Percentiles rank a stretch among this genome's conserved stretches.
Conservation (phyloP, 2,329 filamentous ascomycete species). For the Colletotrichum coccodes region DNA sequence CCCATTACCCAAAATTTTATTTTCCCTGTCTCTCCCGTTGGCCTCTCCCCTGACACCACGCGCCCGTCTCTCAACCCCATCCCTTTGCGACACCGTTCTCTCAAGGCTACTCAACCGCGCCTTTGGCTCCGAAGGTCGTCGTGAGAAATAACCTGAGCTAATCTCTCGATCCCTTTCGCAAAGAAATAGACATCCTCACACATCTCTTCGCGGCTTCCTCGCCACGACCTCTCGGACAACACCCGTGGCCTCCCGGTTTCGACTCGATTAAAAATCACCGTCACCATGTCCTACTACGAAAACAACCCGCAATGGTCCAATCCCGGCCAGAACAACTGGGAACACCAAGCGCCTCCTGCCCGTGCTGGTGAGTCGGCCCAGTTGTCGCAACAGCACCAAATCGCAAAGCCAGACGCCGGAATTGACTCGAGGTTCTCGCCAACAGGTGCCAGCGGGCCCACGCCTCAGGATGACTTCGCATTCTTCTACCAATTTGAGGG, state of each 20-base stretch:
- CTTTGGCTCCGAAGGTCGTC: constrained; percentile 26
- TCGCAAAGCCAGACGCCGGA: constrained; percentile 23
- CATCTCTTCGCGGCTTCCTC: background rate
- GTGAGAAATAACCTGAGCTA: constrained; percentile 19
- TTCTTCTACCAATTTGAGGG: constrained; percentile 92
- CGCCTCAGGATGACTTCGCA: constrained; percentile 80
- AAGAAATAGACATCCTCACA: constrained; percentile 3
- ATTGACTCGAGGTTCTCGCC: constrained; percentile 33
- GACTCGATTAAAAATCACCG: background rate
- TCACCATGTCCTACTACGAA: constrained; percentile 57
- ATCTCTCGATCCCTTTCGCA: constrained; percentile 7
- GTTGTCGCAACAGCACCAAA: constrained; percentile 27
- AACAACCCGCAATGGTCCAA: constrained; percentile 52
- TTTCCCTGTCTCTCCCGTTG: constrained; percentile 32
- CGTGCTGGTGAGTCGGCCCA: constrained; percentile 43
- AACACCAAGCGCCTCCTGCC: constrained; percentile 56
- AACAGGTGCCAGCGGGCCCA: constrained; percentile 79
- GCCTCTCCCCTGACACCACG: constrained; percentile 33
- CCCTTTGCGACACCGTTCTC: constrained; percentile 29
- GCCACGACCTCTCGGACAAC: constrained; percentile 11
- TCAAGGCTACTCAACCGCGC: constrained; percentile 26
- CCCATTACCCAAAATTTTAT: constrained; percentile 32
- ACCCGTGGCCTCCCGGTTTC: constrained; percentile 19
- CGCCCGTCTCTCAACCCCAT: constrained; percentile 28
- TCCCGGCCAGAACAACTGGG: constrained; percentile 53